These are phyloP conservation scores for Herpetomonas muscarum DNA, from an alignment of 208 protist genomes.

Conservation along the genomic window DNA sequence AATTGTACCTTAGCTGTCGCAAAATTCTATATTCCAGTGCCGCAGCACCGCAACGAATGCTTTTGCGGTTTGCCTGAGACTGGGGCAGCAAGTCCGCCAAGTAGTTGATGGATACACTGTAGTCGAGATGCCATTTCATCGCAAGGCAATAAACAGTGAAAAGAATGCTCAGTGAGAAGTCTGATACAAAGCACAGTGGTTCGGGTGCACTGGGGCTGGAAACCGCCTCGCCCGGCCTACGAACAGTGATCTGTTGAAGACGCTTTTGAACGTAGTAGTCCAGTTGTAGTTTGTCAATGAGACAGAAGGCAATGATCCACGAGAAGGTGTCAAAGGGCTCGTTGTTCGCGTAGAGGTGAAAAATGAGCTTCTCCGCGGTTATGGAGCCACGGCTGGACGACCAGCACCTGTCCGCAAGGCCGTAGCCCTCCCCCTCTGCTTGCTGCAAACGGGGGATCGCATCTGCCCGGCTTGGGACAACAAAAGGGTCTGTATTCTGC, in stretches of 20 bases:
- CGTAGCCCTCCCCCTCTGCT: no score
- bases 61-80: not conserved
- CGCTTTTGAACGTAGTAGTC: conserved; percentile 34
- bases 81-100: conserved; percentile 48
- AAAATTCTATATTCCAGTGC: conserved; percentile 30
- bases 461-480: no score
- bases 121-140: conserved; percentile 78
- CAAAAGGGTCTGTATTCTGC: not conserved
- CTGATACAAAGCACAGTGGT: not conserved
- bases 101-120: conserved; percentile 47
- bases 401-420: conserved; percentile 20
- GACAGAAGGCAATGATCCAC: conserved; percentile 76
- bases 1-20: conserved; percentile 43
- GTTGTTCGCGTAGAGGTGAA: conserved; percentile 49
- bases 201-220: not conserved
- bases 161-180: conserved; percentile 23
- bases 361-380: conserved; percentile 43
- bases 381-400: conserved; percentile 9
- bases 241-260: conserved; percentile 4
- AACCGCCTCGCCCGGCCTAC: not conserved
- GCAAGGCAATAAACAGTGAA: conserved; percentile 66
- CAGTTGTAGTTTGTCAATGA: conserved; percentile 64
- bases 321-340: conserved; percentile 40
- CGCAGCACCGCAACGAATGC: conserved; percentile 20
- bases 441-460: no score